Base-by-base conservation (phyloP, 2,329 filamentous ascomycete genomes). In the Alternaria sp. region DNA sequence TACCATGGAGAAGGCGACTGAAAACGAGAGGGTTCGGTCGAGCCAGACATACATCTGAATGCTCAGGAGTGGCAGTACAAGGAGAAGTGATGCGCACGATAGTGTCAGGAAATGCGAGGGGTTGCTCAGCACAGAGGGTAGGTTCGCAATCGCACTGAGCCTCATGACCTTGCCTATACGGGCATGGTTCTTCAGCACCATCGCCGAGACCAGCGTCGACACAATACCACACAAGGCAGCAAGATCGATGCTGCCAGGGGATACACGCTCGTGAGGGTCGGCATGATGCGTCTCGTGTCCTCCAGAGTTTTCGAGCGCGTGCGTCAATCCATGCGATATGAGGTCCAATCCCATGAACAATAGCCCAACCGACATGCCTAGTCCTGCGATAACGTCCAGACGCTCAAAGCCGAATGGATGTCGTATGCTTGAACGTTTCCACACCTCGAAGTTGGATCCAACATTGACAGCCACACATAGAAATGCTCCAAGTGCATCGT, bases 261-360 rank as follows among this genome's bases (percentile, higher is more conserved):
- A 86, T 7, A 94, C 86, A 14, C 86, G 83, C 31, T 87, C 84
- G 68, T 94, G 90, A 4, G 61, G 60, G 65, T 91, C 87, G 3
- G 84, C 81, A 69, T 91, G 88, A 70, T 96, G 92, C 23, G 91
- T 84, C 53, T 88, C 85, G 71, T 96, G 92, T 14, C 84, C 84
- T 13, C 89, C 88, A 21, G 86, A 72, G 48, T 83, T 83, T 78
- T 97, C 94, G 10, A 99, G 86, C n/a, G 93, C 86, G 77, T 99
- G 94, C 74, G 97, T 95, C 14, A 97, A 82, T 60, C 92, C 94
- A 76, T 99, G 95, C 39, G 92, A 96, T 61, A 99, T 90, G 48
- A 99, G 86, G 71, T 99, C 95, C 71, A 98, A 90, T 21, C 94
- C 94, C 83, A 97, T 97, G 79, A 99, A 99, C n/a, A 97, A 86